phyloP scores from a whole-genome alignment of 2,329 filamentous ascomycete species.

The Podosphaera leucotricha region DNA sequence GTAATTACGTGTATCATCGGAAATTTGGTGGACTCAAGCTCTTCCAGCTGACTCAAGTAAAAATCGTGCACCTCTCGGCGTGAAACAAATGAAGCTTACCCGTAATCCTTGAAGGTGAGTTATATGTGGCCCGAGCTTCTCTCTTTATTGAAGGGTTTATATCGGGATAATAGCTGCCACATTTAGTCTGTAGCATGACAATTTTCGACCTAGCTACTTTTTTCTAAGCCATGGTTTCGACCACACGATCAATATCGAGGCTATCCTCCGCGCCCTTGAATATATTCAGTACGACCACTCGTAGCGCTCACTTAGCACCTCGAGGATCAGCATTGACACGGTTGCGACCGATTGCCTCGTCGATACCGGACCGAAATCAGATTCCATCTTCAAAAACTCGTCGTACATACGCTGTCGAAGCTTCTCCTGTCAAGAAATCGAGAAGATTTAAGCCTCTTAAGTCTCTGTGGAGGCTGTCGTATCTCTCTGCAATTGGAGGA shows the following conservation, averaged over 20 bases:
- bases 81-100: too few relatives aligned
- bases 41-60: too few relatives aligned
- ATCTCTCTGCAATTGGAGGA: slow-evolving; percentile 47
- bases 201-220: not conserved
- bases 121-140: too few relatives aligned
- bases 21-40: too few relatives aligned
- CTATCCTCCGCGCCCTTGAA: slow-evolving; percentile 12
- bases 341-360: slow-evolving; percentile 10
- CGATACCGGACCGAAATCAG: slow-evolving; percentile 13
- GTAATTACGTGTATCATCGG: too few relatives aligned
- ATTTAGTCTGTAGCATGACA: not conserved
- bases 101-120: too few relatives aligned
- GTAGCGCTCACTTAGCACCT: slow-evolving; percentile 12
- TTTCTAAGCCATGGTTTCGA: slow-evolving; percentile 11
- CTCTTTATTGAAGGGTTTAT: not conserved
- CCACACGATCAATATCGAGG: slow-evolving; percentile 14
- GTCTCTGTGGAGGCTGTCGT: slow-evolving; percentile 66
- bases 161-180: not conserved
- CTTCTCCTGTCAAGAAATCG: slow-evolving; percentile 25
- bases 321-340: slow-evolving; percentile 8
- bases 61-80: too few relatives aligned
- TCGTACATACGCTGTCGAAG: slow-evolving; percentile 19
- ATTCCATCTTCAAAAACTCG: slow-evolving; percentile 15
- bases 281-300: slow-evolving; percentile 10
- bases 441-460: slow-evolving; percentile 45